Base-by-base conservation (phyloP, 2,329 filamentous ascomycete species). In the Myriangium duriaei region DNA sequence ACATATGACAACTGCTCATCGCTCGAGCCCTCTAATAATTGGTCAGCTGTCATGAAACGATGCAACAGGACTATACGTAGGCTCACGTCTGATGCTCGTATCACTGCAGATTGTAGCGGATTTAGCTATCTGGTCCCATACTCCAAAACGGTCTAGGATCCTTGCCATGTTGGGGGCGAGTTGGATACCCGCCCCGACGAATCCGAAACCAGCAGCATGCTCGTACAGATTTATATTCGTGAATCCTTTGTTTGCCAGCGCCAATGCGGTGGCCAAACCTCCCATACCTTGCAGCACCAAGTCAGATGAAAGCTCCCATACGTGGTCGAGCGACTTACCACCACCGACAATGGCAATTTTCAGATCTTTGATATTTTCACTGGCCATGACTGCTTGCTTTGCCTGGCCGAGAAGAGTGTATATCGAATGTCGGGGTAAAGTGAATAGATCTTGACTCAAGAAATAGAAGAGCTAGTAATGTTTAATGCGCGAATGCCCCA, bases 101-200 rank as follows among this genome's bases (percentile, higher is more conserved):
- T 77, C 75, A 42, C 68, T 69, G 42, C 86, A 69, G 42, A 78
- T 70, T 0, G 82, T 81, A 2, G 80, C 79, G 54, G 86, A 80
- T 26, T 65, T 69, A 45, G 73, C 73, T 44, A 91, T 83, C 11
- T 69, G 65, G 12, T 69, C 60, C 81, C 82, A 88, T 42, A 80
- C 79, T 7, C 78, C 82, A 28, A 87, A 62, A 11, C 69, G 64
- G 51, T 84, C 77, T 10, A 91, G 67, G 6, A 91, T 80, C 2
- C 81, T 72, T 3, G 78, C 76, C 70, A 88, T 81, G 47, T 91
- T 92, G 0, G 83, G 83, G 0, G 83, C 81, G 41, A 88, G 67
- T 55, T 92, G 84, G 47, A 91, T 88, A 4, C 84, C 84, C 1
- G 84, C 84, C 15, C 84, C 84, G 1, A 88, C 81, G 49, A 88